Evolutionary conservation across 306 rosid species (phyloP).

Genomic region (Purshia tridentata): DNA sequence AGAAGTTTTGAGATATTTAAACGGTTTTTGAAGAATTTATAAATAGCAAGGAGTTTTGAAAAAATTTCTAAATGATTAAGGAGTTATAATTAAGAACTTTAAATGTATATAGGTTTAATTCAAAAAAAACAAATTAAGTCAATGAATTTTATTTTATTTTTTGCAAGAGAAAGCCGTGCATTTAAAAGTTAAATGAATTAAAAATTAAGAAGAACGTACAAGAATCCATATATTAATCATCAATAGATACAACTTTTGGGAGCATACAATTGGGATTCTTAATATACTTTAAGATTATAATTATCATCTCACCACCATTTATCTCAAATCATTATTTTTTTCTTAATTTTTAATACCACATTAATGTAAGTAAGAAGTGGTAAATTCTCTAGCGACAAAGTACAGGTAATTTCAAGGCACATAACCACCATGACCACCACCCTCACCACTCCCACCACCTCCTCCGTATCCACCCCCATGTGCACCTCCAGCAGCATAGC

Average conservation of each 20-base stretch:
- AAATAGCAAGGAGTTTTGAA: no score
- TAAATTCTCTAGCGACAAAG: neutral
- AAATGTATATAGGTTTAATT: no score
- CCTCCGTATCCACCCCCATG: constrained; percentile 46
- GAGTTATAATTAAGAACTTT: no score
- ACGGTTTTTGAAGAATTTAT: no score
- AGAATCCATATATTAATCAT: constrained; percentile 8
- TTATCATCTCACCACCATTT: no score
- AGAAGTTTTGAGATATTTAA: no score
- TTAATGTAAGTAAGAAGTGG: constrained; percentile 13
- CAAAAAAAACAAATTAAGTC: no score
- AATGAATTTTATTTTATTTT: no score
- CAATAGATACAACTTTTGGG: constrained; percentile 3
- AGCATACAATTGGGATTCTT: constrained; percentile 2
- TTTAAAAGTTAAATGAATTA: no score
- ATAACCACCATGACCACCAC: constrained; percentile 47
- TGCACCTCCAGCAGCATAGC: constrained; percentile 35
- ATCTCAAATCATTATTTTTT: neutral
- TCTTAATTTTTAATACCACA: neutral
- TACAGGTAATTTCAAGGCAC: constrained; percentile 30
- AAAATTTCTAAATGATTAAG: no score
- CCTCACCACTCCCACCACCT: constrained; percentile 43
- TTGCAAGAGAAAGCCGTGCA: no score
- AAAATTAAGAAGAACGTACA: no score
- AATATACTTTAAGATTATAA: neutral